Percentiles rank a stretch among this genome's conserved stretches.
Evolutionary conservation across 495 filamentous ascomycete genomes (phyloP).

Genomic region (Annulohypoxylon stygium): DNA sequence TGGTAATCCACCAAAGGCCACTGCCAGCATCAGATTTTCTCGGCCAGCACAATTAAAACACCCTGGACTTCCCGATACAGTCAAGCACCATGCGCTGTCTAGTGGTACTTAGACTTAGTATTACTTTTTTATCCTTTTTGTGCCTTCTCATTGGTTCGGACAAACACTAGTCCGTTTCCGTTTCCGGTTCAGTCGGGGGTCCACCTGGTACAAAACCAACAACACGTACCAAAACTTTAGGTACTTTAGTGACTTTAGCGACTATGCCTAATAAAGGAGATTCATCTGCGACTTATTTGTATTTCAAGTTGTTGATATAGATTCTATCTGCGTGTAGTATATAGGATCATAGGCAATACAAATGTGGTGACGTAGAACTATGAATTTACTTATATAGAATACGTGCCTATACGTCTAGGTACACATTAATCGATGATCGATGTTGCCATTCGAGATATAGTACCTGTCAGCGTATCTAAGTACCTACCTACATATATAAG

Average conservation of each 20-base stretch:
- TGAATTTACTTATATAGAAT: too few relatives aligned
- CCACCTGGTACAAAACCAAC: slow-evolving; percentile 19
- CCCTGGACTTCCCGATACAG: slow-evolving; percentile 50
- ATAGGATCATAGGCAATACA: too few relatives aligned
- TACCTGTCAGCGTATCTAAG: neutral
- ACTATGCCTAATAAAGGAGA: slow-evolving; percentile 13
- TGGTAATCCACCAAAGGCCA: too few relatives aligned
- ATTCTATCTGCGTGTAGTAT: too few relatives aligned
- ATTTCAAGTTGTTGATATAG: too few relatives aligned
- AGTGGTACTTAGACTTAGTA: slow-evolving; percentile 34
- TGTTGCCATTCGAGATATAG: neutral
- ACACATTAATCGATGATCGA: too few relatives aligned
- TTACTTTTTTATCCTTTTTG: neutral
- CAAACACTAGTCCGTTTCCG: slow-evolving; percentile 51
- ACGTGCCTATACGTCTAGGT: too few relatives aligned
- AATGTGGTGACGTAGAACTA: too few relatives aligned
- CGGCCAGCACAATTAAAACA: slow-evolving; percentile 49
- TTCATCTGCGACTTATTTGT: neutral
- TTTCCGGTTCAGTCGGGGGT: slow-evolving; percentile 40
- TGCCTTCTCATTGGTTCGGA: slow-evolving; percentile 45
- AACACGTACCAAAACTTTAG: slow-evolving; percentile 8
- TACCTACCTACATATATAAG: neutral
- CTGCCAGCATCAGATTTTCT: slow-evolving; percentile 51
- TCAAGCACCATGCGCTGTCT: slow-evolving; percentile 43
- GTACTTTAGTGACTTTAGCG: slow-evolving; percentile 2